These are phyloP conservation scores for Pseudocercospora macadamiae DNA, from an alignment of 2,329 filamentous ascomycete species.

Conservation along the genomic window DNA sequence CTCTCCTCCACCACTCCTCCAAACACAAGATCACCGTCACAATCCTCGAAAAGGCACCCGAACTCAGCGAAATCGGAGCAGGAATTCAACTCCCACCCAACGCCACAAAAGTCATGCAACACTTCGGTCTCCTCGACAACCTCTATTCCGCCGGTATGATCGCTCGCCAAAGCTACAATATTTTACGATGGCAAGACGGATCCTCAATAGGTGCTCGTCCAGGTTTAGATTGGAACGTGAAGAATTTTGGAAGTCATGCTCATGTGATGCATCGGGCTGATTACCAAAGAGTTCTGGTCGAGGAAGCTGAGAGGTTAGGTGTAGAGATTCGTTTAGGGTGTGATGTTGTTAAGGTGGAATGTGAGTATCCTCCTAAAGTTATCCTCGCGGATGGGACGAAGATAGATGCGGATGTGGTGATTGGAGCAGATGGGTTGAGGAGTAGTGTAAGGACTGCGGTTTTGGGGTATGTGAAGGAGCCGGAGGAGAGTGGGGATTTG, in stretches of 20 bases:
- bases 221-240: neutral
- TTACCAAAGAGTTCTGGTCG: constrained; percentile 56
- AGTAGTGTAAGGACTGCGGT: constrained; percentile 52
- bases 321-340: constrained; percentile 55
- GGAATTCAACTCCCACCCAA: constrained; percentile 37
- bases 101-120: constrained; percentile 3
- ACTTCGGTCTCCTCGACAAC: constrained; percentile 4
- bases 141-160: constrained; percentile 8
- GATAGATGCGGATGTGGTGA: constrained; percentile 56
- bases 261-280: constrained; percentile 41
- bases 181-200: neutral
- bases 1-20: constrained; percentile 32
- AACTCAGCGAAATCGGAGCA: constrained; percentile 42
- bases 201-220: neutral
- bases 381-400: constrained; percentile 43
- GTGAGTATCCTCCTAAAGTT: constrained; percentile 41
- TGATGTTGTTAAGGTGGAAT: constrained; percentile 47
- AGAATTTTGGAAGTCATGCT: neutral
- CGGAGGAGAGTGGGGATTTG: constrained; percentile 62
- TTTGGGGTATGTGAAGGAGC: constrained; percentile 42
- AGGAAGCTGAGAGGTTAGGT: constrained; percentile 55
- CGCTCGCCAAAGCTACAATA: neutral
- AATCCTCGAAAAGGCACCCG: constrained; percentile 42
- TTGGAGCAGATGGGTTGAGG: constrained; percentile 67
- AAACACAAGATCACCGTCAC: constrained; percentile 33